Conservation (phyloP, 2,329 filamentous ascomycete genomes). For the Fragosphaeria purpurea region DNA sequence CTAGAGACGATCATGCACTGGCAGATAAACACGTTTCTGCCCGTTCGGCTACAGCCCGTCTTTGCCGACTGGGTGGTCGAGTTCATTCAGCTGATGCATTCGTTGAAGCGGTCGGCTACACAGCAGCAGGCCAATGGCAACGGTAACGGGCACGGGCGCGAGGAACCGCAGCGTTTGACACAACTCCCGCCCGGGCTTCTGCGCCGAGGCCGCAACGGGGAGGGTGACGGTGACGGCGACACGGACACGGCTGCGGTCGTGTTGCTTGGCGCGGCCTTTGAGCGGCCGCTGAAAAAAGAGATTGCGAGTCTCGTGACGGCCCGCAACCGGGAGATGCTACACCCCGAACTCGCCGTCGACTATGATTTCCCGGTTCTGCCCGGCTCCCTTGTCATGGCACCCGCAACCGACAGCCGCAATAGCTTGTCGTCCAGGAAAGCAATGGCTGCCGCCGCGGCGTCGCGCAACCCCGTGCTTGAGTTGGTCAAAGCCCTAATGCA, state of each 20-base stretch:
- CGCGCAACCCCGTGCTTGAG: slow-evolving; percentile 70
- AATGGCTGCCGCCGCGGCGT: slow-evolving; percentile 13
- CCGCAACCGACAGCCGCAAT: slow-evolving; percentile 9
- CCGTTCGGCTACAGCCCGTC: slow-evolving; percentile 64
- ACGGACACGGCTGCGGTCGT: slow-evolving; percentile 46
- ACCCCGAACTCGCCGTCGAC: slow-evolving; percentile 77
- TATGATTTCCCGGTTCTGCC: slow-evolving; percentile 78
- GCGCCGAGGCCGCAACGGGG: slow-evolving; percentile 28
- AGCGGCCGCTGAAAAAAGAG: slow-evolving; percentile 82
- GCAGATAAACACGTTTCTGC: slow-evolving; percentile 89
- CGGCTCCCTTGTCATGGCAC: slow-evolving; percentile 41
- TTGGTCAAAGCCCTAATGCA: slow-evolving; percentile 91
- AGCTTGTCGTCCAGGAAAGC: slow-evolving; percentile 8
- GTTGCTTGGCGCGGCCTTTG: slow-evolving; percentile 72
- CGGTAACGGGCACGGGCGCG: too few species aligned
- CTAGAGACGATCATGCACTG: slow-evolving; percentile 89
- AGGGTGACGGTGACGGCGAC: slow-evolving; percentile 43
- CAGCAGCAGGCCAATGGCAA: slow-evolving; percentile 35
- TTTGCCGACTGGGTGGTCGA: slow-evolving; percentile 93
- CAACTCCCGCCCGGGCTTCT: slow-evolving; percentile 37
- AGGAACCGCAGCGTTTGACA: slow-evolving; percentile 41
- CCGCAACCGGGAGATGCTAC: slow-evolving; percentile 79
- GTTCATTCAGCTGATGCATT: slow-evolving; percentile 91
- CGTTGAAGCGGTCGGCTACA: slow-evolving; percentile 57
- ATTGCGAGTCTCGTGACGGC: slow-evolving; percentile 71